phyloP scores from a whole-genome alignment of 148 eudicot genomes.

The Suaeda aralocaspica region DNA sequence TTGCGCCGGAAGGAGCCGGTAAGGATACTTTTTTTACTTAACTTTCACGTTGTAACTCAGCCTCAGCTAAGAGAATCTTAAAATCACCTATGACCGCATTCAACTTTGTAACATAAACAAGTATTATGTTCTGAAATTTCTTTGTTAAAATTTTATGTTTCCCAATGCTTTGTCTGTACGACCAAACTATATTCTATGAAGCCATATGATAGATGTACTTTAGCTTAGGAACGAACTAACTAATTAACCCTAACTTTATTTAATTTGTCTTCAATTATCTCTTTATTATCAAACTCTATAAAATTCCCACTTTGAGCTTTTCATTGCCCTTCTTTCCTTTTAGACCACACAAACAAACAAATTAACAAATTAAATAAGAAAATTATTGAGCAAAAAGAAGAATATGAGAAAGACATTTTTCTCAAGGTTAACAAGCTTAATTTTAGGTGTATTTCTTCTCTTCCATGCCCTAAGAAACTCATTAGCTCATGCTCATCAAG shows the following conservation, averaged over 20 bases:
- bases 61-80: constrained; percentile 23
- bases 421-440: constrained; percentile 32
- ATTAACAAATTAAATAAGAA: not conserved
- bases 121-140: constrained; percentile 9
- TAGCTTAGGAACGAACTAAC: constrained; percentile 26
- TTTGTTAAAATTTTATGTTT: constrained; percentile 28
- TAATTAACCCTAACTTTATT: no score
- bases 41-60: not conserved
- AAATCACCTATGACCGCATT: constrained; percentile 16
- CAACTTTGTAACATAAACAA: constrained; percentile 16
- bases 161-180: constrained; percentile 51
- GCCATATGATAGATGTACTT: no score
- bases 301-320: constrained; percentile 27
- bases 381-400: not conserved
- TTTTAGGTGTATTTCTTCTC: constrained; percentile 34
- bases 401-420: constrained; percentile 30
- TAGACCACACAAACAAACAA: constrained; percentile 1
- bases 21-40: no score
- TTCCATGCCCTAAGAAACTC: constrained; percentile 38
- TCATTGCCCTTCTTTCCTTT: constrained; percentile 24
- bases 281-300: constrained; percentile 35
- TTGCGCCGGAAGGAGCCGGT: no score
- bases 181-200: constrained; percentile 21
- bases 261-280: constrained; percentile 18
- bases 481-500: constrained; percentile 45